Percentiles rank a stretch among this genome's conserved stretches.
phyloP scores from a whole-genome alignment of 139 green algal species.

The Diplosphaera chodatii region DNA sequence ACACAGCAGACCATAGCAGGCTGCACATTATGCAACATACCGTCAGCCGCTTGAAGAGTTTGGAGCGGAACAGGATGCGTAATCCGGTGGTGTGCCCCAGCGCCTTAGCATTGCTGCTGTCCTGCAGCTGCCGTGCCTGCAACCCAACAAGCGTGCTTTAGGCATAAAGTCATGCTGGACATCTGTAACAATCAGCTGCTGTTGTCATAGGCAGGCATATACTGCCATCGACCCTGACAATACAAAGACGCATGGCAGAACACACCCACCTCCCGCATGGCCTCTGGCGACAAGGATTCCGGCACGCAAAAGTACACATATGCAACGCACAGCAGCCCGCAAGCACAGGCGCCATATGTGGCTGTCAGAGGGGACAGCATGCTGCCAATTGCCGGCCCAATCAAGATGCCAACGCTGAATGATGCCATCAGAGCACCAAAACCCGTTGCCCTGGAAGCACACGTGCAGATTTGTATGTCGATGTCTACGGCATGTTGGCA shows the following conservation, averaged over 20 bases:
- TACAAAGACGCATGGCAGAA: too few relatives aligned
- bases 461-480: too few relatives aligned
- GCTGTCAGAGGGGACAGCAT: conserved; percentile 11
- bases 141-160: too few relatives aligned
- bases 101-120: not conserved
- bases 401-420: conserved; percentile 34
- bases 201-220: too few relatives aligned
- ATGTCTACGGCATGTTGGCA: too few relatives aligned
- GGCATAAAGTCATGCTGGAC: too few relatives aligned
- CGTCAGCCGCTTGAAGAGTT: conserved; percentile 46
- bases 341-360: conserved; percentile 3
- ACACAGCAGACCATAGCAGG: too few relatives aligned
- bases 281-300: conserved; percentile 19
- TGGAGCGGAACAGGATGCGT: conserved; percentile 40
- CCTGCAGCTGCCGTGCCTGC: not conserved
- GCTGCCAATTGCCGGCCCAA: conserved; percentile 22
- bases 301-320: conserved; percentile 27
- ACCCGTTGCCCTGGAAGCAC: conserved; percentile 32
- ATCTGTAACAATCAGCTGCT: too few relatives aligned
- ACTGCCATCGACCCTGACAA: too few relatives aligned
- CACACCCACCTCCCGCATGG: conserved; percentile 13
- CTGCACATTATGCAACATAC: too few relatives aligned
- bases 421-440: conserved; percentile 55
- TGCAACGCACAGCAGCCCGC: not conserved
- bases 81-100: not conserved